Evolutionary conservation across 768 basidiomycete species (phyloP), one percentile per base, ranked within the genome.

Genomic region (Fistulinella prunicolor): DNA sequence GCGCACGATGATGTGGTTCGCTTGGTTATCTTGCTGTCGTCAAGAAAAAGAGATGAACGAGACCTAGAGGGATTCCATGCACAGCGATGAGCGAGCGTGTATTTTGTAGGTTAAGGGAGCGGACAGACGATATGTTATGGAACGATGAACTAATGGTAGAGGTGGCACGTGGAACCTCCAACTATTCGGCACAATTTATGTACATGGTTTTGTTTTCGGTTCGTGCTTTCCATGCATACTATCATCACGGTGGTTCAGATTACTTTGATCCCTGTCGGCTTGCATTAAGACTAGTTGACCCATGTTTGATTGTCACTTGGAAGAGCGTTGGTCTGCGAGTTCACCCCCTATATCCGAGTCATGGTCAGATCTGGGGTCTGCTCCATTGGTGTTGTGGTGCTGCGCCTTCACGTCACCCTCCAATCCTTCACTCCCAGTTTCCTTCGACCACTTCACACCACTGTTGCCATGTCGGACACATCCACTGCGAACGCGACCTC

Each of bases 1-100:
- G 52, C 77, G 86, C 49, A 89, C 85, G 48, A 93, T 93, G 83
- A 86, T 96, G 81, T 93, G 92, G 87, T 94, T 89, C 60, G 86
- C 89, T 28, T 94, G 91, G 91, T 69, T 88, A 57, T 85, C 85
- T 40, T 86, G 86, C 51, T 64, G 65, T 45, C 73, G 72, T 39
- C 74, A 77, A 54, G 77, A 78, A 53, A 72, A 64, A 50, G 66
- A 72, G 49, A 69, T 69, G 65, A 67, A 57, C 36, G 66, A 69
- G 52, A 64, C 53, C 9, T 55, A 60, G 46, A 28, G n/a, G n/a
- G n/a, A 35, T 28, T 28, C 10, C 6, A 10, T 28, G 5, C 26
- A n/a, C n/a, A n/a, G n/a, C 3, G 52, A 26, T 53, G 43, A 41
- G 49, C 16, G 30, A 29, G 39, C 23, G 50, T 39, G 38, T n/a